These are phyloP conservation scores for Phyllosticta citrichinensis DNA, from an alignment of 2,329 filamentous ascomycete genomes.

Conservation along the genomic window DNA sequence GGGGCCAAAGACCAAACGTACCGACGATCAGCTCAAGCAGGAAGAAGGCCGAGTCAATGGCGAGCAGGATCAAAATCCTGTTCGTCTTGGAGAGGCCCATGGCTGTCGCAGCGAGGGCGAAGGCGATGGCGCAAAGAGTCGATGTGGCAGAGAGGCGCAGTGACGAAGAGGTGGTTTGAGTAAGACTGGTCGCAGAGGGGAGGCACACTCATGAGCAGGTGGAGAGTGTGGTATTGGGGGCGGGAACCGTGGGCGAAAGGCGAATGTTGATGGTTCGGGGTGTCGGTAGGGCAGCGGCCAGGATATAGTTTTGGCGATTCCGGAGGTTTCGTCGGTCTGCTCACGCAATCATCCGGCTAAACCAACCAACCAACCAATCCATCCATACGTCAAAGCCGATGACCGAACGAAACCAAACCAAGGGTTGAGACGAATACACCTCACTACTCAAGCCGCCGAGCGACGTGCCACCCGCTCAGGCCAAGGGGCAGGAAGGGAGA, in stretches of 20 bases:
- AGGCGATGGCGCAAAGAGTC: background rate
- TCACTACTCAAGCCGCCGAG: background rate
- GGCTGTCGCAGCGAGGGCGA: conserved; percentile 11
- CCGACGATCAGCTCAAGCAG: conserved; percentile 74
- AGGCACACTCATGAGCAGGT: background rate
- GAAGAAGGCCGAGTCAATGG: conserved; percentile 84
- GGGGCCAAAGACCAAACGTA: conserved; percentile 20
- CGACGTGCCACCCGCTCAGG: background rate
- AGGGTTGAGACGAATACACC: background rate
- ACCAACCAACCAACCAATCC: too few relatives aligned
- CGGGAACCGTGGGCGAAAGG: background rate
- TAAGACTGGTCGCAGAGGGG: background rate
- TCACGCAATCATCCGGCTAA: background rate
- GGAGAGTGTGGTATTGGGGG: background rate
- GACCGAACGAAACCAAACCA: too few relatives aligned
- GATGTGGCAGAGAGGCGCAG: background rate
- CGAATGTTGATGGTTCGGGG: too few relatives aligned
- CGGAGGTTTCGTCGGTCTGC: background rate
- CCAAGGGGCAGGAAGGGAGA: background rate
- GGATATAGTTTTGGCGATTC: background rate
- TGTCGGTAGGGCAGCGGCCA: background rate
- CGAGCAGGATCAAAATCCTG: conserved; percentile 86
- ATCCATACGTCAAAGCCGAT: too few relatives aligned
- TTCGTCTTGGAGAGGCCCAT: conserved; percentile 91
- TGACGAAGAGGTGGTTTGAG: background rate